Evolutionary conservation across 2,329 filamentous ascomycete species (phyloP), one percentile per base, ranked within the genome.

Genomic region (Plenodomus biglobosus): DNA sequence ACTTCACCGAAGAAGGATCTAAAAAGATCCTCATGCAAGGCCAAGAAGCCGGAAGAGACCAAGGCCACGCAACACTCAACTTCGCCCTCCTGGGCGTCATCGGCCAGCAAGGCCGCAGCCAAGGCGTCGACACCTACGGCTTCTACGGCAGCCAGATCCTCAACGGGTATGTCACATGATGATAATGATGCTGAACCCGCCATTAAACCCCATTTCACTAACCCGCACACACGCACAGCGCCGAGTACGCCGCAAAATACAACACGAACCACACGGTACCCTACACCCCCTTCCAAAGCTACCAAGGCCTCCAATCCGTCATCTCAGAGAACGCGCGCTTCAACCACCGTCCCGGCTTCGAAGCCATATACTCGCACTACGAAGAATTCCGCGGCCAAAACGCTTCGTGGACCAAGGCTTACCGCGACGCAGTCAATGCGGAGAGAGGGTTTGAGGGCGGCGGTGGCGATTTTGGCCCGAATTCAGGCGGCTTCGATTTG

Each of bases 21-120:
- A 50, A 54, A 1, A 69, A 72, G 53, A 38, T 47, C 1, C 53
- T 78, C 1, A 67, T 63, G 0, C 73, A 77, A 42, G 61, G 67
- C 1, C 73, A 76, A 46, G 74, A 77, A 41, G 67, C 73, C 1
- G 74, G 75, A 1, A 64, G 75, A 0, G 76, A 78, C 47, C 76
- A 78, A 50, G 76, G 75, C 4, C 76, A 78, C 50, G 55, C 74
- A 1, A 69, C 67, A 13, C 60, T 78, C 3, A 69, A 72, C 46
- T 65, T 75, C n/a, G 62, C 66, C 0, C 56, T 77, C 3, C 46
- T 75, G 2, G 75, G 73, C 2, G 64, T 69, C 1, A 56, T 78
- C 37, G 74, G 68, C 1, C 73, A 76, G 57, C 69, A 73, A 53
- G 68, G 69, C 0, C 73, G 71, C 44, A 78, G 75, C 46, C 75